Evolutionary conservation across 2,329 filamentous ascomycete genomes (phyloP).

Genomic region (Hymenoscyphus fructigenus): DNA sequence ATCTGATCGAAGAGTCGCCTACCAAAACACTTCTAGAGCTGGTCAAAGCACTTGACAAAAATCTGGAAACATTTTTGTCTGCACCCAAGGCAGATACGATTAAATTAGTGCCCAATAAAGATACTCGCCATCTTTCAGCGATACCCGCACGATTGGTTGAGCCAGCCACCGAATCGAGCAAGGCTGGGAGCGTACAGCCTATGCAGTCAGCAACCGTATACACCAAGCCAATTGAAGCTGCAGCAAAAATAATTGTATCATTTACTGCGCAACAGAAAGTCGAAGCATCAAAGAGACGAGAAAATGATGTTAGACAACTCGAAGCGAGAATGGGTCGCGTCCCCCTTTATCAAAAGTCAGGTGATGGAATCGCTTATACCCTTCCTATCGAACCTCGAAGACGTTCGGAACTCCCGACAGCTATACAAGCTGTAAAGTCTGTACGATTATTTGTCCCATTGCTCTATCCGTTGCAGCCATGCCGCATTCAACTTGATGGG

Average conservation of each 20-base stretch:
- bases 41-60: conserved; percentile 69
- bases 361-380: conserved; percentile 69
- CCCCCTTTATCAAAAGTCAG: conserved; percentile 64
- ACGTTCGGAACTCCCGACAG: conserved; percentile 56
- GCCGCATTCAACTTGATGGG: conserved; percentile 65
- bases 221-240: conserved; percentile 9
- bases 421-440: conserved; percentile 60
- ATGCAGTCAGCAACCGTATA: conserved; percentile 5
- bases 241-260: conserved; percentile 21
- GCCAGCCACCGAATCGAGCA: conserved; percentile 14
- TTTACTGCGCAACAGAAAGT: conserved; percentile 60
- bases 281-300: conserved; percentile 61
- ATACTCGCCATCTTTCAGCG: conserved; percentile 35
- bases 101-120: conserved; percentile 50
- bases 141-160: conserved; percentile 30
- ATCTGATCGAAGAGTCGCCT: conserved; percentile 55
- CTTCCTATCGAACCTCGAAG: conserved; percentile 68
- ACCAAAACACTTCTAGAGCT: conserved; percentile 62
- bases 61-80: conserved; percentile 68
- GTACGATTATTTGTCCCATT: conserved; percentile 68
- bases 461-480: conserved; percentile 69
- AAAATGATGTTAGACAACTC: conserved; percentile 68
- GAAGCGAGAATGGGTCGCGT: conserved; percentile 72
- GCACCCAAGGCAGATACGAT: conserved; percentile 71
- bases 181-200: conserved; percentile 10